phyloP scores from a whole-genome alignment of 202 grass and related monocot species.

The Carex sylvatica region DNA sequence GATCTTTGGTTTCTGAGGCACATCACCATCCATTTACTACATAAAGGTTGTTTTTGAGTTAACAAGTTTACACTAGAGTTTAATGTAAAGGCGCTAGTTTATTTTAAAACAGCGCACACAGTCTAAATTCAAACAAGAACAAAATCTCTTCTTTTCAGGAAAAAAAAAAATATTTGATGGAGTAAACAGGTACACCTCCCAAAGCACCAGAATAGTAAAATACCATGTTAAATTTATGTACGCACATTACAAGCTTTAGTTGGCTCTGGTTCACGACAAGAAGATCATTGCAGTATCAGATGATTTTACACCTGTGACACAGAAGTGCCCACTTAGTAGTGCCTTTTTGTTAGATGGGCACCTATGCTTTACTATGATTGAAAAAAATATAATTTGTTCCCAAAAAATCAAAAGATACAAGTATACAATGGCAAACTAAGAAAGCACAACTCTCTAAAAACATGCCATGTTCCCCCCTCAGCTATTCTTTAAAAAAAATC shows the following conservation, averaged over 20 bases:
- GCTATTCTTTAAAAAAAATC: neutral
- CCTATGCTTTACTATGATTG: neutral
- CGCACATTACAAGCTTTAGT: neutral
- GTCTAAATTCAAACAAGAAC: neutral
- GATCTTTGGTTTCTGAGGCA: neutral
- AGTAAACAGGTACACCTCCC: neutral
- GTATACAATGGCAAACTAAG: neutral
- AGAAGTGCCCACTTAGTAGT: neutral
- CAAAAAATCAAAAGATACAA: neutral
- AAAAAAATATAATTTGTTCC: neutral
- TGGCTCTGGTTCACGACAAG: neutral
- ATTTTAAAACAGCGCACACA: neutral
- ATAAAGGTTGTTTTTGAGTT: neutral
- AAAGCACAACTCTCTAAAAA: neutral
- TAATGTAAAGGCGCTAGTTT: neutral
- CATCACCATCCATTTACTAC: conserved; percentile 2
- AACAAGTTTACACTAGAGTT: neutral
- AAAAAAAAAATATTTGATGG: neutral
- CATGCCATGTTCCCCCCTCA: neutral
- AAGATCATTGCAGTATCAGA: neutral
- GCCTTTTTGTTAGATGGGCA: neutral
- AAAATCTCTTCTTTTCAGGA: neutral
- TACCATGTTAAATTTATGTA: conserved; percentile 2
- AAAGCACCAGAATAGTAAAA: neutral
- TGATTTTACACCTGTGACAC: neutral